A percentile compares a stretch with the other conserved stretches of the same genome.
These are phyloP conservation scores for Ustulina deusta DNA, from an alignment of 2,329 filamentous ascomycete species.

Conservation along the genomic window DNA sequence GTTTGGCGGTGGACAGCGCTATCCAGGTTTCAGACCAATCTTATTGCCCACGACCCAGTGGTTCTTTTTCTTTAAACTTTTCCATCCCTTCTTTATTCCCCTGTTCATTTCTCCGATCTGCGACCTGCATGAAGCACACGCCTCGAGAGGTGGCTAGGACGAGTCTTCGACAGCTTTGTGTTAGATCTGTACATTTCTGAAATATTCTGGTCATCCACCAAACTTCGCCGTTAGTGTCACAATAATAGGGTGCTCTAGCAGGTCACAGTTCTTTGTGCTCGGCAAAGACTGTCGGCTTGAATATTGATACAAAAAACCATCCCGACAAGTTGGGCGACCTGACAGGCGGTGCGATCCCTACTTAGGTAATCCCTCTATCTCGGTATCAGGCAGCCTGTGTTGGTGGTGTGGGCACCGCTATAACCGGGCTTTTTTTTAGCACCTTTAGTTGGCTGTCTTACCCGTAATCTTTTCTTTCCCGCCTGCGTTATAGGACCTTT, in stretches of 20 bases:
- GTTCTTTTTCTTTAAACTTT: not conserved
- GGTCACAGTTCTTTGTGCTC: conserved; percentile 28
- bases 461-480: conserved; percentile 11
- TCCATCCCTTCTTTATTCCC: not conserved
- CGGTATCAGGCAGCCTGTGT: conserved; percentile 8
- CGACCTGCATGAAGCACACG: conserved; percentile 32
- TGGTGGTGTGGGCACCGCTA: conserved; percentile 39
- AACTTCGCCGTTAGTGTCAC: not conserved
- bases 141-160: conserved; percentile 7
- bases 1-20: conserved; percentile 3
- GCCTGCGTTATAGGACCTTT: conserved; percentile 21
- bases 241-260: conserved; percentile 13
- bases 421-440: conserved; percentile 35
- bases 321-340: conserved; percentile 11
- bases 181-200: conserved; percentile 16
- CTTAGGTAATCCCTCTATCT: conserved; percentile 36
- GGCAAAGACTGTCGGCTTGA: conserved; percentile 22
- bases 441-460: conserved; percentile 28
- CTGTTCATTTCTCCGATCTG: conserved; percentile 17
- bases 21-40: not conserved
- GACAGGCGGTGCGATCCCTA: conserved; percentile 17
- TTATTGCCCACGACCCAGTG: conserved; percentile 1
- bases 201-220: conserved; percentile 19
- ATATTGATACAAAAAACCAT: conserved; percentile 7
- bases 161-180: conserved; percentile 6